Evolutionary conservation across 495 filamentous ascomycete genomes (phyloP).

Genomic region (Chlorociboria aeruginascens): DNA sequence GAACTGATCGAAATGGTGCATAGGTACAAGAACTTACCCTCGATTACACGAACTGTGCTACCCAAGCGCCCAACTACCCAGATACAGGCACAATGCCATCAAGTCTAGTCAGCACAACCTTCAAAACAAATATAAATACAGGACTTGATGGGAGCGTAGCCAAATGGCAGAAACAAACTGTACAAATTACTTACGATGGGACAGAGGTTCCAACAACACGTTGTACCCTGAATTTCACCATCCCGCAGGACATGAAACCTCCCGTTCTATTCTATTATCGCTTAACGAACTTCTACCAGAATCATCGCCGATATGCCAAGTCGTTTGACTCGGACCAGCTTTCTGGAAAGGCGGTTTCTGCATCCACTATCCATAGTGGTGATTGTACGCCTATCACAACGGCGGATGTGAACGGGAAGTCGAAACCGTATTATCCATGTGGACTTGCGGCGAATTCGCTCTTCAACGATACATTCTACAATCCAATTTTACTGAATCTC

Average conservation of each 20-base stretch:
- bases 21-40: conserved; percentile 85
- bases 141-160: conserved; percentile 9
- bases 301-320: conserved; percentile 90
- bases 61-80: conserved; percentile 31
- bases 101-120: conserved; percentile 48
- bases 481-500: conserved; percentile 41
- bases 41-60: conserved; percentile 73
- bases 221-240: conserved; percentile 64
- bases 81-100: conserved; percentile 33
- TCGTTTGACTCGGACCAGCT: conserved; percentile 78
- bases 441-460: conserved; percentile 91
- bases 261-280: conserved; percentile 89
- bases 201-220: conserved; percentile 15
- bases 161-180: conserved; percentile 27
- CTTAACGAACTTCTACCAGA: conserved; percentile 97
- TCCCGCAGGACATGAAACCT: conserved; percentile 64
- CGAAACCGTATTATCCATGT: conserved; percentile 83
- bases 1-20: conserved; percentile 8
- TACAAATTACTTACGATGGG: conserved; percentile 9
- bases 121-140: conserved; percentile 38
- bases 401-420: conserved; percentile 19
- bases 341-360: conserved; percentile 53
- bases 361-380: conserved; percentile 46
- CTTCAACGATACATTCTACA: conserved; percentile 88
- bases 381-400: conserved; percentile 64